Percentiles rank a stretch among this genome's conserved stretches.
These are phyloP conservation scores for Hyparrhenia diplandra DNA, from an alignment of 176 grass and related monocot species.

Conservation along the genomic window DNA sequence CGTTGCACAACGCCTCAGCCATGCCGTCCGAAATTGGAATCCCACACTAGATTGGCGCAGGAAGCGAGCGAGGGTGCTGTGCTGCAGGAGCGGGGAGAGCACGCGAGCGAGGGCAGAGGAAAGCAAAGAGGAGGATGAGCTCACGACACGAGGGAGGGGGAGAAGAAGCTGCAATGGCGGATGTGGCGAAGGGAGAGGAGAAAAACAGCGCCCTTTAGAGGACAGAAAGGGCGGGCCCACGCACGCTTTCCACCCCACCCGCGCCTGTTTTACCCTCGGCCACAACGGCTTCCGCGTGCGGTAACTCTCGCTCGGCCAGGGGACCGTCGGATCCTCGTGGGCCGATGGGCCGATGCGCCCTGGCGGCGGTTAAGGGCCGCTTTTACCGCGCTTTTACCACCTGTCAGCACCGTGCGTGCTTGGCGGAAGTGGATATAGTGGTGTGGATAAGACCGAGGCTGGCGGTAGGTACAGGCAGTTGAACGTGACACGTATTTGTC, in stretches of 20 bases:
- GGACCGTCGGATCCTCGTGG: neutral
- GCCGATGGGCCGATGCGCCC: neutral
- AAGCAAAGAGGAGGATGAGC: neutral
- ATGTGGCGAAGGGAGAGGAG: conserved; percentile 12
- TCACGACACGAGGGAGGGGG: neutral
- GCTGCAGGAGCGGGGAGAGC: neutral
- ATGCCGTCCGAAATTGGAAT: neutral
- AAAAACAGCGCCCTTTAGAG: conserved; percentile 12
- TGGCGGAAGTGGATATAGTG: conserved; percentile 31
- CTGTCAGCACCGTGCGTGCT: too few species aligned
- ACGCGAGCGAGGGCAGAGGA: neutral
- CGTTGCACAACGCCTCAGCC: conserved; percentile 43
- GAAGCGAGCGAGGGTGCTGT: neutral
- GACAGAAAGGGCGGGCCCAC: neutral
- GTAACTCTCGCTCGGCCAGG: neutral
- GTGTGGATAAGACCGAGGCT: conserved; percentile 35
- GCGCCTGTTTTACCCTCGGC: neutral
- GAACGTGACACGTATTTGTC: conserved; percentile 11
- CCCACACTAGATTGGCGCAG: neutral
- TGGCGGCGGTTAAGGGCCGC: neutral
- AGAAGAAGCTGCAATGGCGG: neutral
- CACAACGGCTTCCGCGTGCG: conserved; percentile 15
- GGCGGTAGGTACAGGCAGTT: neutral
- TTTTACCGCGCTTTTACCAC: neutral
- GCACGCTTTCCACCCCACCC: neutral